These are phyloP conservation scores for Keithomyces neogunnii DNA, from an alignment of 2,329 filamentous ascomycete genomes.

Conservation along the genomic window DNA sequence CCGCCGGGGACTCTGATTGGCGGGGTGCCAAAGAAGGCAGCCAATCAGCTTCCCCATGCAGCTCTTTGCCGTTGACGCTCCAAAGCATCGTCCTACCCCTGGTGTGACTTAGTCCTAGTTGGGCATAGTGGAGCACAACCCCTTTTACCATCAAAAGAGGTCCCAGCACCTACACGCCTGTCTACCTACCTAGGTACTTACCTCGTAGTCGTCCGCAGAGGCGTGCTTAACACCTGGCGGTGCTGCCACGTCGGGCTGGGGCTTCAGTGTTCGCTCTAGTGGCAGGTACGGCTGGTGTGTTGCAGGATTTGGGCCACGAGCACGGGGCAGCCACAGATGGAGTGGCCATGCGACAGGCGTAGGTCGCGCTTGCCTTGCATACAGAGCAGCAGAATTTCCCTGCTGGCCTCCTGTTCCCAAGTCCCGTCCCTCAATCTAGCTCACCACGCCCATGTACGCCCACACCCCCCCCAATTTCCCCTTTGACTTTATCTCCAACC, in stretches of 20 bases:
- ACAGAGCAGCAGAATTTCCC: constrained; percentile 24
- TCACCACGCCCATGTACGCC: constrained; percentile 4
- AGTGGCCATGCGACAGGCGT: not conserved
- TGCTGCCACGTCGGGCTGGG: not conserved
- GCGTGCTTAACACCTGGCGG: not conserved
- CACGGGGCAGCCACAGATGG: not conserved
- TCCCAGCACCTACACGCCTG: constrained; percentile 14
- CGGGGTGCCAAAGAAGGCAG: not conserved
- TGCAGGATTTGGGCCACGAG: not conserved
- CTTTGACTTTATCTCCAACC: constrained; percentile 12
- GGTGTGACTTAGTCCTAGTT: constrained; percentile 12
- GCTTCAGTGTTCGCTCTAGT: not conserved
- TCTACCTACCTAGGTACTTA: constrained; percentile 1
- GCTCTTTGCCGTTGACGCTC: not conserved
- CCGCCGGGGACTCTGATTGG: constrained; percentile 4
- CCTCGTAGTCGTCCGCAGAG: too few species aligned
- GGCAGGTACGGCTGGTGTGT: not conserved
- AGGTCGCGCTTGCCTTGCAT: constrained; percentile 3
- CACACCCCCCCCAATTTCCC: constrained; percentile 15
- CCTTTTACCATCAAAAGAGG: constrained; percentile 21
- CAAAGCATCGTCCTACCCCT: not conserved
- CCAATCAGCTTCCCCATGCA: constrained; percentile 3
- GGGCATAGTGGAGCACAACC: constrained; percentile 20
- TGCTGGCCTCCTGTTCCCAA: constrained; percentile 10
- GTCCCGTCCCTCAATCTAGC: constrained; percentile 7